Base-by-base conservation (phyloP, 768 basidiomycete genomes). In the Xerocomus potaroensis region DNA sequence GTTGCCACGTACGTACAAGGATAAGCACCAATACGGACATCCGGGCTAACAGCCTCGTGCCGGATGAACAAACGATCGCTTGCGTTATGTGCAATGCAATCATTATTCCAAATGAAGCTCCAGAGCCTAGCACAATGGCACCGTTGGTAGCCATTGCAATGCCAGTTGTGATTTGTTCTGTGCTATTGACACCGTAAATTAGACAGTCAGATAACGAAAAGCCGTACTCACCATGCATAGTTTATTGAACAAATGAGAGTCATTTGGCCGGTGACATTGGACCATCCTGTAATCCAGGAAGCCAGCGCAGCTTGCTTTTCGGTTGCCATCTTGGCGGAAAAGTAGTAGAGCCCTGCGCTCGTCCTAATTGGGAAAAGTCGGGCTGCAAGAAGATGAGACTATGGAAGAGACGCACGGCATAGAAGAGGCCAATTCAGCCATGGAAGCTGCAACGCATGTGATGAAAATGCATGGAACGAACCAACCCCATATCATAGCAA, bases 271-370 rank as follows among this genome's bases (percentile, higher is more conserved):
- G 57, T 57, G 12, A 62, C 43, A 21, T 62, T 62, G n/a, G 59
- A 58, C 62, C 61, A 64, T 38, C 61, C 62, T 6, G 61, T 62
- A 40, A 61, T 54, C 56, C 61, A 62, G 27, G 55, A 61, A 24
- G 56, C 53, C 49, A 62, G 62, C 3, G 62, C 54, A 15, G 59
- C 61, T 8, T 39, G 49, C 23, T 58, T 50, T 48, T 55, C 36
- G 8, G 60, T 50, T 16, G 55, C 57, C 60, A 60, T 63, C 33
- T 60, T 60, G 8, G 61, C 60, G 22, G 58, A 58, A 15, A 62
- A 63, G 41, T 62, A 60, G 19, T 61, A 63, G 14, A 62, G 43
- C n/a, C 59, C 60, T 11, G 60, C 57, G 26, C 57, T 61, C 33
- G 60, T 62, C 33, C 57, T 49, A 34, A n/a, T n/a, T n/a, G n/a